Evolutionary conservation across 83 land plant species (phyloP), one percentile per base, ranked within the genome.

Genomic region (Isoetes engelmannii): DNA sequence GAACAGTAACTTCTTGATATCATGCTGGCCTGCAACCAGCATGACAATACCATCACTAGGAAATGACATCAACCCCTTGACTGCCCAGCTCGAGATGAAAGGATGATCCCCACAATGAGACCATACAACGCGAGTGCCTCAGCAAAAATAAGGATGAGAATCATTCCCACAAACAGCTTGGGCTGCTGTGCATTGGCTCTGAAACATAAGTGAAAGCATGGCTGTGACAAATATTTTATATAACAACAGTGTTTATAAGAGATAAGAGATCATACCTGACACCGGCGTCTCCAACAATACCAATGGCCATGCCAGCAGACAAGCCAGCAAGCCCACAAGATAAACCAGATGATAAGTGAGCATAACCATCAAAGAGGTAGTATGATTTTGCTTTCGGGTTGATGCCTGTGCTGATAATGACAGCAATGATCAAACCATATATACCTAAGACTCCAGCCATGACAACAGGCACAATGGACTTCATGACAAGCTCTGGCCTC

Each of bases 381-480:
- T 90, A 90, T 5, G 96, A 76, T 70, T 88, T 87, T 47, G 92
- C 84, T 83, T 85, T 87, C 3, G 96, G 96, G 61, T 90, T 90
- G 44, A 90, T 90, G 19, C 96, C 96, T 1, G 96, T 90, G 57
- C 87, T 85, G 69, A 90, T 90, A 45, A 90, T 90, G 7, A 90
- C 96, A 65, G 92, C 96, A 71, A 90, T 90, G 63, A 90, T 90
- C 37, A 90, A 55, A 20, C 96, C 92, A 67, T 88, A 90, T 55
- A 90, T 90, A 77, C 96, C 96, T 67, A 90, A 62, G 73, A 90
- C 96, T 67, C 92, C 96, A 20, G 96, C 96, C 96, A 90, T 90
- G 73, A 90, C 96, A 0, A 90, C 96, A 4, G 96, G 96, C 41
- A 90, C 96, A 68, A 90, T 87, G 17, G 96, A 90, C 74, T 87